phyloP scores from a whole-genome alignment of 371 early-diverging fungal genomes.

The Mucor circinelloides region DNA sequence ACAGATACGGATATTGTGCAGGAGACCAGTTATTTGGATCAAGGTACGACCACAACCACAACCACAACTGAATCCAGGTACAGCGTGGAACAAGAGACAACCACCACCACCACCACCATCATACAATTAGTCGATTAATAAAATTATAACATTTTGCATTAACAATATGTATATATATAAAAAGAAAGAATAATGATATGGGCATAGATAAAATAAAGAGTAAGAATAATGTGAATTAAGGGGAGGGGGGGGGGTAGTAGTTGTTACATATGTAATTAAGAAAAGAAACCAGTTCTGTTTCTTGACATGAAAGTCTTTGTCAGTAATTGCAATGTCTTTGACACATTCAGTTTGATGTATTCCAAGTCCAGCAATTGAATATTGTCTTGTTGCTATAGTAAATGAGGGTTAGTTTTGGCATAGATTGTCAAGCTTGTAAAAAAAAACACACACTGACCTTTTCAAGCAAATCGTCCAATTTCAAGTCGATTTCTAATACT shows the following conservation, averaged over 20 bases:
- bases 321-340: slow-evolving; percentile 42
- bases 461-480: slow-evolving; percentile 91
- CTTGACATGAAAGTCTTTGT: slow-evolving; percentile 54
- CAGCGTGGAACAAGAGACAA: neutral
- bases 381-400: slow-evolving; percentile 87
- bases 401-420: neutral
- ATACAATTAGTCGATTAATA: neutral
- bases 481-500: slow-evolving; percentile 94
- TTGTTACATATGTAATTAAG: neutral
- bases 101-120: neutral
- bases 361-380: slow-evolving; percentile 87
- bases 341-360: slow-evolving; percentile 84
- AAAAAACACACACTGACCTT: slow-evolving; percentile 63
- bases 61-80: neutral
- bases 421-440: neutral
- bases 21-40: neutral
- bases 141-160: neutral
- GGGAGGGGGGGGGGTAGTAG: neutral
- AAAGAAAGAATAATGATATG: neutral
- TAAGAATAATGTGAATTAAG: neutral
- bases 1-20: neutral
- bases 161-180: neutral
- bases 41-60: neutral
- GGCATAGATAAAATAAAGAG: no score
- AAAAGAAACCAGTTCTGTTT: slow-evolving; percentile 18